phyloP scores from a whole-genome alignment of 768 basidiomycete genomes.

The Sistotremastrum suecicum region DNA sequence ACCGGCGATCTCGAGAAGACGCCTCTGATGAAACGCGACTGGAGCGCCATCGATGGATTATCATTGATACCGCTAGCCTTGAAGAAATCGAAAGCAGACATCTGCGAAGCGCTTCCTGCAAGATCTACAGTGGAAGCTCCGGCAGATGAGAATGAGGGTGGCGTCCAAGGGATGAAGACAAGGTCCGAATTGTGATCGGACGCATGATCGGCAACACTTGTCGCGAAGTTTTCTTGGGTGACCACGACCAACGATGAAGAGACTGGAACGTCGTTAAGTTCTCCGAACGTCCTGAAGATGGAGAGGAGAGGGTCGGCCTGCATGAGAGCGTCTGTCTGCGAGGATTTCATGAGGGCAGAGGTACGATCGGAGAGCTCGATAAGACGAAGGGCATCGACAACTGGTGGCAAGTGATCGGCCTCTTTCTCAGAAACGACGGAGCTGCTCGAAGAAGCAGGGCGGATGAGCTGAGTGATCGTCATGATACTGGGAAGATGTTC shows the following conservation, averaged over 20 bases:
- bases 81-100: conserved; percentile 60
- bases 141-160: conserved; percentile 19
- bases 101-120: background rate
- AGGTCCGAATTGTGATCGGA: conserved; percentile 47
- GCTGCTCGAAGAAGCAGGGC: background rate
- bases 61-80: conserved; percentile 28
- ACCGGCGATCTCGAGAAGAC: conserved; percentile 59
- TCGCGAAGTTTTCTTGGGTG: conserved; percentile 56
- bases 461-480: conserved; percentile 66
- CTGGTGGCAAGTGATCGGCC: conserved; percentile 14
- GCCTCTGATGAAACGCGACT: conserved; percentile 75
- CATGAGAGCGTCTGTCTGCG: conserved; percentile 57
- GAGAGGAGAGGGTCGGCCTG: conserved; percentile 49
- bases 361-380: conserved; percentile 84
- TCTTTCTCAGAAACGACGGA: background rate
- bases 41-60: conserved; percentile 39
- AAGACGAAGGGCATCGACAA: conserved; percentile 69
- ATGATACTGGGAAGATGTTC: conserved; percentile 74
- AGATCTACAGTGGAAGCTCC: background rate
- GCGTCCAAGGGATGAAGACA: conserved; percentile 76
- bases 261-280: conserved; percentile 52
- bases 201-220: conserved; percentile 48
- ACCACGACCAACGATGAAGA: conserved; percentile 64
- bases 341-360: conserved; percentile 73
- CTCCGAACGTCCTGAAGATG: conserved; percentile 66